These are phyloP conservation scores for Ceratocystiopsis sp. DNA, from an alignment of 2,329 filamentous ascomycete species.

Conservation along the genomic window DNA sequence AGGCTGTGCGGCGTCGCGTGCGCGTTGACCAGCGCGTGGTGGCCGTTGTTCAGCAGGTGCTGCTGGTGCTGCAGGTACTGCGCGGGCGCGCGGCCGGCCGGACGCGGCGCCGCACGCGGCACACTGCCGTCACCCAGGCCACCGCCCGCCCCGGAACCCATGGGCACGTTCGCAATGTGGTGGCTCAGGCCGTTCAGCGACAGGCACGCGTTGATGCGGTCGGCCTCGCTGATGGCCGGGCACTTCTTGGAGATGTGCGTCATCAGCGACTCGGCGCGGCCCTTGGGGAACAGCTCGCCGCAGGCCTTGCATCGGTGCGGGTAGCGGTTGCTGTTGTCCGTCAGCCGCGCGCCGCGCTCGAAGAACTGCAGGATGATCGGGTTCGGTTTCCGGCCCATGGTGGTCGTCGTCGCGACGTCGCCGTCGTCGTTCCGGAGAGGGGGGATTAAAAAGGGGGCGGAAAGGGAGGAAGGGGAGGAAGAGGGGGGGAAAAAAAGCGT, in stretches of 20 bases:
- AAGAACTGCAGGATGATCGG: constrained; percentile 79
- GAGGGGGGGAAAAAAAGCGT: too few species aligned
- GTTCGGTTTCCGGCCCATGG: constrained; percentile 73
- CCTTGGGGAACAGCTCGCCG: constrained; percentile 79
- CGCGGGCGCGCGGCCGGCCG: background rate
- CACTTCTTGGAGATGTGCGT: constrained; percentile 78
- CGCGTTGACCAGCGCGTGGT: constrained; percentile 10
- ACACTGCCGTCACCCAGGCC: constrained; percentile 4
- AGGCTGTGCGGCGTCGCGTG: background rate
- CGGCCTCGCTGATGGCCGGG: constrained; percentile 55
- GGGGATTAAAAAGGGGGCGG: too few species aligned
- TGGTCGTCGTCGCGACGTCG: constrained; percentile 8
- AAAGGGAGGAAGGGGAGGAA: too few species aligned
- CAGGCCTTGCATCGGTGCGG: constrained; percentile 80
- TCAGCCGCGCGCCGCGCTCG: constrained; percentile 67
- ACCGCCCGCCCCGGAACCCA: constrained; percentile 11
- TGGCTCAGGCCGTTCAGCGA: constrained; percentile 51
- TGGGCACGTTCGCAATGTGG: constrained; percentile 10
- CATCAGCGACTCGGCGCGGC: constrained; percentile 66
- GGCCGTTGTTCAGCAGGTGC: constrained; percentile 1
- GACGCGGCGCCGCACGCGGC: background rate
- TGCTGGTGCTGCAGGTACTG: constrained; percentile 1
- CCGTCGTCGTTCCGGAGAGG: too few species aligned
- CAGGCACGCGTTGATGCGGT: constrained; percentile 58
- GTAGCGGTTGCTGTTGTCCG: constrained; percentile 82